Evolutionary conservation across 352 stramenopile species (phyloP).

Genomic region (Phytopythium vexans): DNA sequence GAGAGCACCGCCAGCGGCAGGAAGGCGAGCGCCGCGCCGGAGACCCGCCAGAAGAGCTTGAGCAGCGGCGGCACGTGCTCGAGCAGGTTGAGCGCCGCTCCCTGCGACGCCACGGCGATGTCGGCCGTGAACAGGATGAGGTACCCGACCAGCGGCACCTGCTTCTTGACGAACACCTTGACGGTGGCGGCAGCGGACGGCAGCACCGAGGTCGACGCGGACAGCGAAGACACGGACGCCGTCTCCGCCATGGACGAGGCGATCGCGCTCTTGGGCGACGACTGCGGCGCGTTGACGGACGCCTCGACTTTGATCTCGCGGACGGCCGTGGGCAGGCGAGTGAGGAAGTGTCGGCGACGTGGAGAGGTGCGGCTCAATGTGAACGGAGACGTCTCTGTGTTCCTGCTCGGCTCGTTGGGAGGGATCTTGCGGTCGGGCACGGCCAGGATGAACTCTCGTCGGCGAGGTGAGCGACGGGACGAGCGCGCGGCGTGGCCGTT

Average conservation of each 20-base stretch:
- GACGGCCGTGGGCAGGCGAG: slow-evolving; percentile 30
- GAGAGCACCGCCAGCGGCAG: slow-evolving; percentile 22
- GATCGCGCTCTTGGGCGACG: not conserved
- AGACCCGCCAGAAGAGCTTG: slow-evolving; percentile 55
- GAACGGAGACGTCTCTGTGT: not conserved
- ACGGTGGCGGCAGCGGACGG: not conserved
- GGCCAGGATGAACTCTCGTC: slow-evolving; percentile 30
- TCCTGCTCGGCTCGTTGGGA: not conserved
- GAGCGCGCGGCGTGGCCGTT: not conserved
- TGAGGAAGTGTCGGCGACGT: slow-evolving; percentile 3
- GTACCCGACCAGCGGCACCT: slow-evolving; percentile 45
- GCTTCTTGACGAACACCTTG: slow-evolving; percentile 34
- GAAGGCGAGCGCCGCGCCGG: slow-evolving; percentile 35
- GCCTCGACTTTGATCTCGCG: slow-evolving; percentile 36
- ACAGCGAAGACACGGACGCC: not conserved
- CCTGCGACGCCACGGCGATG: slow-evolving; percentile 40
- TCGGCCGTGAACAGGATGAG: slow-evolving; percentile 36
- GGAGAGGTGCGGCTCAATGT: too few species aligned
- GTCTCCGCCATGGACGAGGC: not conserved
- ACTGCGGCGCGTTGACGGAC: slow-evolving; percentile 8
- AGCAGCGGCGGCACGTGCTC: slow-evolving; percentile 38
- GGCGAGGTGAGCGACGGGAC: not conserved
- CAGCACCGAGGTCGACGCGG: not conserved
- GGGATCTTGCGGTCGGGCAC: slow-evolving; percentile 21
- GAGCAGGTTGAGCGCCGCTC: slow-evolving; percentile 41